Evolutionary conservation across 1,139 yeast species (phyloP).

Genomic region (Zygotorulaspora mrakii): DNA sequence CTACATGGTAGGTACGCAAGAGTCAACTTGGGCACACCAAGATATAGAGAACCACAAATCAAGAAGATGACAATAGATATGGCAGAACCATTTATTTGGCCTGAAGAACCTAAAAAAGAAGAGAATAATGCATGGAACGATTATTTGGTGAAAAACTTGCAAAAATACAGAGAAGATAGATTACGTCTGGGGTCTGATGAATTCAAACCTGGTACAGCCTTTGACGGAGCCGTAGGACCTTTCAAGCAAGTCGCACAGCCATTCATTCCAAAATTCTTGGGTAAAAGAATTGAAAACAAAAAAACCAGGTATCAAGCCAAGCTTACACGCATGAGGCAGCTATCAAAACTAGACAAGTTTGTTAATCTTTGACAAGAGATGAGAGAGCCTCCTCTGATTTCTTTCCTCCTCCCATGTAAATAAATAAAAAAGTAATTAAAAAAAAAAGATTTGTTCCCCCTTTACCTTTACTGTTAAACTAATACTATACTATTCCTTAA

Average conservation of each 20-base stretch:
- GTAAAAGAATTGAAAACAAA: conserved; percentile 43
- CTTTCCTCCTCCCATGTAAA: conserved; percentile 7
- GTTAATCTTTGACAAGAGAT: conserved; percentile 9
- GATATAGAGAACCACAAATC: conserved; percentile 75
- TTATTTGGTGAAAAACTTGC: conserved; percentile 40
- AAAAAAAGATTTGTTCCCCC: too few species aligned
- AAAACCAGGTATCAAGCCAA: conserved; percentile 31
- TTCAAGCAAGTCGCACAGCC: conserved; percentile 64
- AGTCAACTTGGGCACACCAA: conserved; percentile 57
- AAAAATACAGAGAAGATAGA: conserved; percentile 43
- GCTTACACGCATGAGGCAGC: conserved; percentile 17
- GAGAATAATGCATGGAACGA: conserved; percentile 40
- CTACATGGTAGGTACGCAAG: conserved; percentile 69
- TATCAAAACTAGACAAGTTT: conserved; percentile 17
- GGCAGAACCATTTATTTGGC: conserved; percentile 94
- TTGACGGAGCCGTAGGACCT: conserved; percentile 73
- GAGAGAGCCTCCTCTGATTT: neutral
- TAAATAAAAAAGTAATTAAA: too few species aligned
- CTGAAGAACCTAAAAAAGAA: conserved; percentile 54
- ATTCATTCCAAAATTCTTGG: conserved; percentile 56
- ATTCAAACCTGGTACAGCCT: conserved; percentile 63
- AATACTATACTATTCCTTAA: too few species aligned
- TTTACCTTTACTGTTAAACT: too few species aligned
- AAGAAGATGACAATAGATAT: conserved; percentile 95
- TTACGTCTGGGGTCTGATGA: conserved; percentile 62